These are phyloP conservation scores for Saccharomycopsis lassenensis DNA, from an alignment of 805 yeast species.

Conservation along the genomic window DNA sequence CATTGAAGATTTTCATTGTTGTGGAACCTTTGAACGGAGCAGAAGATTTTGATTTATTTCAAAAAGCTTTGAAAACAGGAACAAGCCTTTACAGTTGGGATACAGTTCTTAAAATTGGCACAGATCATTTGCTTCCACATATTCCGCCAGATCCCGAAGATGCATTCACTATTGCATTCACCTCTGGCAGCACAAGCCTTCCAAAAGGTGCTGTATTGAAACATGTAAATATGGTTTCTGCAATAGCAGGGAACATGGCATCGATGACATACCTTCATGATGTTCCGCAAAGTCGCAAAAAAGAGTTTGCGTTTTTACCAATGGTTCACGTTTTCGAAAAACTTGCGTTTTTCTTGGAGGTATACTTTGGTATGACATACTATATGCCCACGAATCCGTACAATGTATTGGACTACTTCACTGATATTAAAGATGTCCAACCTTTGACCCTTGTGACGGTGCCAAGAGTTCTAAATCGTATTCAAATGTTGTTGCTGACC, in stretches of 20 bases:
- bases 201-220: conserved; percentile 60
- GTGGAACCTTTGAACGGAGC: conserved; percentile 35
- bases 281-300: conserved; percentile 25
- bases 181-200: conserved; percentile 58
- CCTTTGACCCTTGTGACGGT: conserved; percentile 48
- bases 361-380: too few relatives aligned
- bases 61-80: conserved; percentile 23
- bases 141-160: conserved; percentile 42
- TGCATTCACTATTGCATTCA: conserved; percentile 54
- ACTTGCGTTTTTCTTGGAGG: too few relatives aligned
- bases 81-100: conserved; percentile 26
- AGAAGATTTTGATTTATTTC: conserved; percentile 25
- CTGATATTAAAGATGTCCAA: conserved; percentile 42
- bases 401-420: conserved; percentile 40
- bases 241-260: conserved; percentile 27
- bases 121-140: conserved; percentile 30
- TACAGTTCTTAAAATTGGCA: conserved; percentile 28
- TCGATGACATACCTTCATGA: too few relatives aligned
- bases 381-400: too few relatives aligned
- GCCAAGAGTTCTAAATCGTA: conserved; percentile 52
- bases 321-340: too few relatives aligned
- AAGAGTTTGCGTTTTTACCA: too few relatives aligned
- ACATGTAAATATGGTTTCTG: conserved; percentile 38
- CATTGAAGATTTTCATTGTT: conserved; percentile 42
- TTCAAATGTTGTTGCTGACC: conserved; percentile 50